These are phyloP conservation scores for Suhomyces taliae DNA, from an alignment of 1,139 yeast species.

Conservation along the genomic window DNA sequence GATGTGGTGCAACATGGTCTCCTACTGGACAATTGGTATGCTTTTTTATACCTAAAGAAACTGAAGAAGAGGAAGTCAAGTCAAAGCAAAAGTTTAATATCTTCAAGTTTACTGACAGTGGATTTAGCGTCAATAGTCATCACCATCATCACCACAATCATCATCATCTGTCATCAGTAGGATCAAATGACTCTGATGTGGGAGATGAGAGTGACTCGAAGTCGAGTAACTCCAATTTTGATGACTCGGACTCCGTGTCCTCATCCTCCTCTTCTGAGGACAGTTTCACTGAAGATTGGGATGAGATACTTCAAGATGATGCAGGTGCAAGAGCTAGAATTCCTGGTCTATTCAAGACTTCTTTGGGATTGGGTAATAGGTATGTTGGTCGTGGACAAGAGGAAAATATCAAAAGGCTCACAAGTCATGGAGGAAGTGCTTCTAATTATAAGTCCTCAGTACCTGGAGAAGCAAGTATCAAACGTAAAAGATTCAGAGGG, in stretches of 20 bases:
- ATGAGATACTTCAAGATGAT: slow-evolving; percentile 47
- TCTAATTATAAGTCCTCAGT: slow-evolving; percentile 32
- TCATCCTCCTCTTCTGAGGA: slow-evolving; percentile 39
- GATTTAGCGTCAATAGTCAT: slow-evolving; percentile 27
- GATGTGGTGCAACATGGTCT: slow-evolving; percentile 91
- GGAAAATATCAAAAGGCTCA: slow-evolving; percentile 23
- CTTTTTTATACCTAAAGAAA: slow-evolving; percentile 66
- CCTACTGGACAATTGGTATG: slow-evolving; percentile 76
- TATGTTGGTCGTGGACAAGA: slow-evolving; percentile 22
- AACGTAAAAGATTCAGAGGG: slow-evolving; percentile 16
- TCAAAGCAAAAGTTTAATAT: slow-evolving; percentile 35
- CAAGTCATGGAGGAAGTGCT: slow-evolving; percentile 28
- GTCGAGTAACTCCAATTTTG: slow-evolving; percentile 3
- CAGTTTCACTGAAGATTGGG: slow-evolving; percentile 54
- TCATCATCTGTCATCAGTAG: slow-evolving; percentile 5
- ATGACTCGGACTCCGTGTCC: slow-evolving; percentile 8
- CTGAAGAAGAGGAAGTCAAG: slow-evolving; percentile 29
- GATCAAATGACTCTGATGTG: slow-evolving; percentile 12
- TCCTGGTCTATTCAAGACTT: slow-evolving; percentile 45
- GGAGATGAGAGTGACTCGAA: slow-evolving; percentile 13
- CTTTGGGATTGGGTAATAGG: slow-evolving; percentile 42
- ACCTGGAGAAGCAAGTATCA: slow-evolving; percentile 15
- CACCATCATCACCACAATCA: slow-evolving; percentile 17
- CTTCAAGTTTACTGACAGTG: slow-evolving; percentile 43
- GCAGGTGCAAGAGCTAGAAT: slow-evolving; percentile 43